Percentiles rank a stretch among this genome's conserved stretches.
These are phyloP conservation scores for Ogataea trehalophila DNA, from an alignment of 805 yeast species.

Conservation along the genomic window DNA sequence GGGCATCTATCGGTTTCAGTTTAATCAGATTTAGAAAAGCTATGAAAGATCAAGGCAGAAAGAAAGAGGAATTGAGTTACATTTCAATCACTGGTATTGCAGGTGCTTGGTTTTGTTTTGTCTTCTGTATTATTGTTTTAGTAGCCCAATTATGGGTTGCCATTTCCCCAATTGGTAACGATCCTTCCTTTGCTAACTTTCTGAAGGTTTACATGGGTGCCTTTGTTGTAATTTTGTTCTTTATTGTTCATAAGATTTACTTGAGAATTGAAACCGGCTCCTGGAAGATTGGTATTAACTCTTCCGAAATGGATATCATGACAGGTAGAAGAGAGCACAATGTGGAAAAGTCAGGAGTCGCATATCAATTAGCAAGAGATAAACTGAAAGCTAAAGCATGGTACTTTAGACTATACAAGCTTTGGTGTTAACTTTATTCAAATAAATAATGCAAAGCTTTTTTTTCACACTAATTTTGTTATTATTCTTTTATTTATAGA, in stretches of 20 bases:
- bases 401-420: conserved; percentile 31
- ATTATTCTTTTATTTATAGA: too few species aligned
- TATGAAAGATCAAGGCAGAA: conserved; percentile 37
- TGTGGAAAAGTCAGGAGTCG: conserved; percentile 11
- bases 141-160: conserved; percentile 47
- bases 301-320: conserved; percentile 19
- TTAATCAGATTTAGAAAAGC: conserved; percentile 44
- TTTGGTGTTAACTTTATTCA: conserved; percentile 40
- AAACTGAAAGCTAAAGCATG: conserved; percentile 27
- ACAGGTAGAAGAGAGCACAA: conserved; percentile 18
- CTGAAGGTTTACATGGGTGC: conserved; percentile 44
- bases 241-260: conserved; percentile 38
- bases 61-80: conserved; percentile 37
- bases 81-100: conserved; percentile 37
- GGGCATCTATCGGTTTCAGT: conserved; percentile 43
- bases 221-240: conserved; percentile 39
- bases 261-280: conserved; percentile 5
- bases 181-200: conserved; percentile 33
- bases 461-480: not conserved
- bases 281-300: conserved; percentile 12
- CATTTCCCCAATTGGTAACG: conserved; percentile 34
- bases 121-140: conserved; percentile 33
- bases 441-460: not conserved
- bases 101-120: conserved; percentile 38
- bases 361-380: conserved; percentile 46